Evolutionary conservation across 305 asterid species (phyloP), one percentile per base, ranked within the genome.

Genomic region (Plantago coronopus): DNA sequence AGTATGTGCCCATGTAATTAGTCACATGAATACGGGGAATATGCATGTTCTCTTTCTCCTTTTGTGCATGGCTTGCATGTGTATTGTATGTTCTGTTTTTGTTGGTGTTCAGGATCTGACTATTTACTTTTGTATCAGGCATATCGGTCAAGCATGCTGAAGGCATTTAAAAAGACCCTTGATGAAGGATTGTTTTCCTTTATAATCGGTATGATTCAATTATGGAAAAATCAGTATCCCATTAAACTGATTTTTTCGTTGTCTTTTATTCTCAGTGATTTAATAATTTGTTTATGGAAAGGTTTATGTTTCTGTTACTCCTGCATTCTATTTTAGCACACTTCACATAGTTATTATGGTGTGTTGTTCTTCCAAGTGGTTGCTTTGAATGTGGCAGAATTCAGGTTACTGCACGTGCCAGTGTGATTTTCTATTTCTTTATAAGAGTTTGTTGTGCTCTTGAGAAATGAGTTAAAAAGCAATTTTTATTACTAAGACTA

Each of bases 81-180:
- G 56, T 37, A 29, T 65, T 61, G 14, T 59, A 57, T 64, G 21
- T 37, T 49, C 53, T 34, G 9, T n/a, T 17, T 27, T 16, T 63
- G 18, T 67, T 21, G 18, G 40, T 27, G 34, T 48, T 51, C 51
- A 42, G 40, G 46, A 44, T 37, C 63, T 82, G 34, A 77, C 69
- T 29, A 40, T 63, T 48, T 64, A 34, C 57, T 20, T 69, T 21
- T 69, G 29, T 69, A 59, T 72, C 87, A 93, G 99, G 97, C 95
- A 71, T 93, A 93, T 75, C 88, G 99, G 65, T 72, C 94, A 72
- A 93, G 96, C 88, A 93, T 93, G 99, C 69, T 93, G 95, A 89
- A 85, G 89, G 91, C 99, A 59, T 93, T 93, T 67, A 93, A 79
- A 65, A 93, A 87, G 94, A 87, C 97, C 85, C 95, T 89, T 66